phyloP scores from a whole-genome alignment of 805 yeast species.

The Saccharomycopsis guyanensis region DNA sequence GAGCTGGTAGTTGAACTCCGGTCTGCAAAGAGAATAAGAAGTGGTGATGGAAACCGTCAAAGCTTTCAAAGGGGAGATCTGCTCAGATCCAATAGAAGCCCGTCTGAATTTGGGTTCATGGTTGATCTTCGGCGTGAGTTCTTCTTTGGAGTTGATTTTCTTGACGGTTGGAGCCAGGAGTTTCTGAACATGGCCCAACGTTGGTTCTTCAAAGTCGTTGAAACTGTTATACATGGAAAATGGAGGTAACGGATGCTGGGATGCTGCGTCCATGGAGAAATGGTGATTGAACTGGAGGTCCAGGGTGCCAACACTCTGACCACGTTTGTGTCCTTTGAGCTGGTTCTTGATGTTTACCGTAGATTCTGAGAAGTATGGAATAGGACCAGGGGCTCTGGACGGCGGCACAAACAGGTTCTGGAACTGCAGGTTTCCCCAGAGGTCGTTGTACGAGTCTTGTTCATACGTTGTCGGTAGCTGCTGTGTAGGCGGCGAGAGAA shows the following conservation, averaged over 20 bases:
- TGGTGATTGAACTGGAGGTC: slow-evolving; percentile 11
- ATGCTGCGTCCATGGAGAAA: slow-evolving; percentile 8
- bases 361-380: slow-evolving; percentile 28
- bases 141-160: slow-evolving; percentile 36
- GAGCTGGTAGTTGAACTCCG: slow-evolving; percentile 73
- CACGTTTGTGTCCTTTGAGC: slow-evolving; percentile 15
- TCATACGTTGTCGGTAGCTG: neutral
- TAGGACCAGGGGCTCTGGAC: slow-evolving; percentile 38
- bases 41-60: slow-evolving; percentile 70
- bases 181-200: slow-evolving; percentile 25
- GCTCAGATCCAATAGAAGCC: slow-evolving; percentile 54
- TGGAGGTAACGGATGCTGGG: slow-evolving; percentile 24
- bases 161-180: slow-evolving; percentile 41
- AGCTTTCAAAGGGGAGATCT: slow-evolving; percentile 74
- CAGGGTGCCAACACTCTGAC: slow-evolving; percentile 20
- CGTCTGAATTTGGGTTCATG: slow-evolving; percentile 63
- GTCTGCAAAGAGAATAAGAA: slow-evolving; percentile 79
- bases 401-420: slow-evolving; percentile 31
- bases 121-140: slow-evolving; percentile 54
- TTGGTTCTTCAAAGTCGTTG: slow-evolving; percentile 29
- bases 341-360: neutral
- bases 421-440: neutral
- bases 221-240: slow-evolving; percentile 29
- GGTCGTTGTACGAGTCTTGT: neutral
- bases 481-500: neutral